These are phyloP conservation scores for Dothistroma pini DNA, from an alignment of 2,329 filamentous ascomycete species.

Conservation along the genomic window DNA sequence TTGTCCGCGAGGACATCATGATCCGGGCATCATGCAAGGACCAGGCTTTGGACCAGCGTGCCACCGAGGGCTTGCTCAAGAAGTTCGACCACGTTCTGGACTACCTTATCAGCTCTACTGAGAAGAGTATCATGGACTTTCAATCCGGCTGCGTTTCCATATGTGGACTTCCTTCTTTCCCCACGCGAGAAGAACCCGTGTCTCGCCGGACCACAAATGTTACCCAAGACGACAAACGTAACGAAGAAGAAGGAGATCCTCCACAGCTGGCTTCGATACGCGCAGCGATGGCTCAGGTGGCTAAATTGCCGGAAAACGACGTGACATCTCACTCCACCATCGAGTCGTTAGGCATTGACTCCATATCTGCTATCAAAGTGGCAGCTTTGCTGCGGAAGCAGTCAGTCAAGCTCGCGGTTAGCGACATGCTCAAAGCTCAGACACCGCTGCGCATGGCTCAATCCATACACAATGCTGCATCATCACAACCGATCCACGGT, in stretches of 20 bases:
- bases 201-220: conserved; percentile 9
- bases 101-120: conserved; percentile 51
- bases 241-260: conserved; percentile 9
- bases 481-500: conserved; percentile 11
- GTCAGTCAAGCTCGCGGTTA: conserved; percentile 62
- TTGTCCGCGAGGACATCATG: conserved; percentile 51
- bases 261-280: conserved; percentile 36
- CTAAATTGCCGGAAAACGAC: conserved; percentile 54
- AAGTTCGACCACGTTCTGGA: conserved; percentile 58
- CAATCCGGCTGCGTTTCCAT: conserved; percentile 54
- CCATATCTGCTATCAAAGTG: conserved; percentile 85
- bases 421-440: conserved; percentile 64
- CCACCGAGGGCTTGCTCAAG: conserved; percentile 51
- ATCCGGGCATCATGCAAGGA: conserved; percentile 73
- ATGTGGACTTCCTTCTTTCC: conserved; percentile 58
- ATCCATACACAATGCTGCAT: conserved; percentile 16
- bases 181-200: conserved; percentile 11
- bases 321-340: conserved; percentile 63
- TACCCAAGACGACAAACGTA: conserved; percentile 5
- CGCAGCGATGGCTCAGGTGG: conserved; percentile 52
- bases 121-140: conserved; percentile 55
- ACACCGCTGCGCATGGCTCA: conserved; percentile 63
- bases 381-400: conserved; percentile 64
- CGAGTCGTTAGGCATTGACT: conserved; percentile 85
- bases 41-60: conserved; percentile 47